A percentile compares a stretch with the other conserved stretches of the same genome.
phyloP scores from a whole-genome alignment of 495 filamentous ascomycete species.

The Cladorrhinum samala region DNA sequence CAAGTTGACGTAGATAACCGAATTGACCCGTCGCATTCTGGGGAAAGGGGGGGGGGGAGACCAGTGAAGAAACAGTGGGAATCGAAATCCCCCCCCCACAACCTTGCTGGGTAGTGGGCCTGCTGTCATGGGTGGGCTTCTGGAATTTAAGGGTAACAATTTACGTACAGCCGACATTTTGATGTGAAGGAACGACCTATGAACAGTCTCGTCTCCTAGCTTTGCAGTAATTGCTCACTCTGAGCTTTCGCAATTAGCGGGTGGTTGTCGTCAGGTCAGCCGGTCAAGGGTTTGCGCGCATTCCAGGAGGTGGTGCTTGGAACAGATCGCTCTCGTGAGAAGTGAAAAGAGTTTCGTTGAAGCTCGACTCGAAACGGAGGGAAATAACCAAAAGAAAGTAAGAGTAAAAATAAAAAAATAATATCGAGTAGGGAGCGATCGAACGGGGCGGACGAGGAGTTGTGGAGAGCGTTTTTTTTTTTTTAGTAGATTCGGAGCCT shows the following conservation, averaged over 20 bases:
- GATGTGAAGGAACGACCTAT: conserved; percentile 4
- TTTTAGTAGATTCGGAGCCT: not conserved
- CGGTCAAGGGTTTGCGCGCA: conserved; percentile 1
- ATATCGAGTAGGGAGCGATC: not conserved
- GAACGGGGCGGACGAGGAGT: not conserved
- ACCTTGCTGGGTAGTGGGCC: not conserved
- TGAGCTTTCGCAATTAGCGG: not conserved
- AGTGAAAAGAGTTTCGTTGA: not conserved
- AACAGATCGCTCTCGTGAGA: not conserved
- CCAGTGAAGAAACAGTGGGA: not conserved
- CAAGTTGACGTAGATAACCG: not conserved
- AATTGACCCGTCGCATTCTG: not conserved
- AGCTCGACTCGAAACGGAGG: not conserved
- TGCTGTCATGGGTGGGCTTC: not conserved
- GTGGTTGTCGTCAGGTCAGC: conserved; percentile 5
- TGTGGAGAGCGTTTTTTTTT: not conserved
- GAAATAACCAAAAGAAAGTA: not conserved
- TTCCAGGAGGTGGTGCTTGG: not conserved
- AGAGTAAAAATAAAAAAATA: not conserved
- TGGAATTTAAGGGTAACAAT: conserved; percentile 5
- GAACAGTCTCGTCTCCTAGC: not conserved
- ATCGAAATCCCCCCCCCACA: not conserved
- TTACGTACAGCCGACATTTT: conserved; percentile 29
- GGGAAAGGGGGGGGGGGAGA: not conserved
- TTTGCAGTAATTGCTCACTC: too few relatives aligned